phyloP scores from a whole-genome alignment of 2,329 filamentous ascomycete species.

The Ceratocystis albifundus region DNA sequence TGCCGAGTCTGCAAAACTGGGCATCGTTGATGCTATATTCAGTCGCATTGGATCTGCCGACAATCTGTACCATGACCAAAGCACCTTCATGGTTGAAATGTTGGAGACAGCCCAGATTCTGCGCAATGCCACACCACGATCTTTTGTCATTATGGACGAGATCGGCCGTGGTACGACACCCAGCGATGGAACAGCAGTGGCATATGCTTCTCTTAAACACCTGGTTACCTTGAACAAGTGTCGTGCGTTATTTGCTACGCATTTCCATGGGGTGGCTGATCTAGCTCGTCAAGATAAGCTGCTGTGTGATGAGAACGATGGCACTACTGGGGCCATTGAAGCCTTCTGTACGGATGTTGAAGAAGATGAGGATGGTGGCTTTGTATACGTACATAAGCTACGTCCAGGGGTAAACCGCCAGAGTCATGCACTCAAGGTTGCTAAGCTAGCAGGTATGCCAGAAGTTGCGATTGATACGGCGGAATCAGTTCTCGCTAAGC shows the following conservation, averaged over 20 bases:
- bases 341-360: conserved; percentile 83
- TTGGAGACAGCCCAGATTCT: conserved; percentile 87
- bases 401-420: conserved; percentile 69
- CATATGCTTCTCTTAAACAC: conserved; percentile 78
- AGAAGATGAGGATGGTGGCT: conserved; percentile 58
- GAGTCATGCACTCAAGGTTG: conserved; percentile 93
- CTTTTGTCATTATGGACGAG: conserved; percentile 97
- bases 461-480: conserved; percentile 60
- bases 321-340: conserved; percentile 38
- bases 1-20: conserved; percentile 71
- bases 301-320: neutral
- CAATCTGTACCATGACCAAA: conserved; percentile 87
- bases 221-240: conserved; percentile 66
- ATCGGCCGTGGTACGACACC: conserved; percentile 90
- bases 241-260: conserved; percentile 81
- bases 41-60: conserved; percentile 88
- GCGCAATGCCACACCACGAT: conserved; percentile 66
- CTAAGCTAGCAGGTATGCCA: conserved; percentile 70
- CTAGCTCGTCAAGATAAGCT: conserved; percentile 36
- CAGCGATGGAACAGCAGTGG: conserved; percentile 79
- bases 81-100: conserved; percentile 99
- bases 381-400: conserved; percentile 77
- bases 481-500: conserved; percentile 38
- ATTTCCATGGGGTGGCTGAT: conserved; percentile 79
- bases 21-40: conserved; percentile 92